A percentile compares a stretch with the other conserved stretches of the same genome.
These are phyloP conservation scores for Phlyctochytrium planicorne DNA, from an alignment of 192 early-diverging fungal genomes.

Conservation along the genomic window DNA sequence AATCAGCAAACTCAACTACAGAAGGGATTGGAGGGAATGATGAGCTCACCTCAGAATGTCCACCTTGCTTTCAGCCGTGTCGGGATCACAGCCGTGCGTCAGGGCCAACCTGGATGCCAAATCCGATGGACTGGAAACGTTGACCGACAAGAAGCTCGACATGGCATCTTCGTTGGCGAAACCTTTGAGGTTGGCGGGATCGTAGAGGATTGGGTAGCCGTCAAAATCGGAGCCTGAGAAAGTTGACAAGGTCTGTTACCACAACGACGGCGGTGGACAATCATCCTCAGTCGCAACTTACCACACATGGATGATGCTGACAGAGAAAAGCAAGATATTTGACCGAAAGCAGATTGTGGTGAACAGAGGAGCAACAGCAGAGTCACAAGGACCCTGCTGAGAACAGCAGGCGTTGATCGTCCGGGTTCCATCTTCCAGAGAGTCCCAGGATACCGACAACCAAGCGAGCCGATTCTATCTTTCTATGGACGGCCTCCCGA, in stretches of 20 bases:
- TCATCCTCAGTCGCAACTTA: too few relatives aligned
- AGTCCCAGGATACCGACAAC: too few relatives aligned
- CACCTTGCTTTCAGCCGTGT: not conserved
- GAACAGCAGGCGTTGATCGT: too few relatives aligned
- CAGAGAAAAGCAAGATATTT: not conserved
- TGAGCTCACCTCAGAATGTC: not conserved
- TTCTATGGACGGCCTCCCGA: too few relatives aligned
- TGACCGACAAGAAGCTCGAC: not conserved
- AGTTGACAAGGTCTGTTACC: not conserved
- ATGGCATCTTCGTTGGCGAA: not conserved
- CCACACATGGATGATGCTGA: not conserved
- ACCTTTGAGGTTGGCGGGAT: not conserved
- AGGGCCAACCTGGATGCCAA: not conserved
- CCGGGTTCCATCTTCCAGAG: too few relatives aligned
- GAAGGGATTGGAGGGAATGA: too few relatives aligned
- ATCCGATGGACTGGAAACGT: not conserved
- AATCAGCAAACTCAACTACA: not conserved
- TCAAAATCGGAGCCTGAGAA: not conserved
- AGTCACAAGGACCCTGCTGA: not conserved
- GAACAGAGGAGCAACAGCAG: not conserved
- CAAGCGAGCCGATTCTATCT: too few relatives aligned
- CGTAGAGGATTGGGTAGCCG: constrained; percentile 1
- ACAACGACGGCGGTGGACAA: not conserved
- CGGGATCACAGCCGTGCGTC: not conserved
- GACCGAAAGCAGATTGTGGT: not conserved